A percentile compares a stretch with the other conserved stretches of the same genome.
Evolutionary conservation across 371 early-diverging fungal genomes (phyloP).

Genomic region (Mortierella sp.): DNA sequence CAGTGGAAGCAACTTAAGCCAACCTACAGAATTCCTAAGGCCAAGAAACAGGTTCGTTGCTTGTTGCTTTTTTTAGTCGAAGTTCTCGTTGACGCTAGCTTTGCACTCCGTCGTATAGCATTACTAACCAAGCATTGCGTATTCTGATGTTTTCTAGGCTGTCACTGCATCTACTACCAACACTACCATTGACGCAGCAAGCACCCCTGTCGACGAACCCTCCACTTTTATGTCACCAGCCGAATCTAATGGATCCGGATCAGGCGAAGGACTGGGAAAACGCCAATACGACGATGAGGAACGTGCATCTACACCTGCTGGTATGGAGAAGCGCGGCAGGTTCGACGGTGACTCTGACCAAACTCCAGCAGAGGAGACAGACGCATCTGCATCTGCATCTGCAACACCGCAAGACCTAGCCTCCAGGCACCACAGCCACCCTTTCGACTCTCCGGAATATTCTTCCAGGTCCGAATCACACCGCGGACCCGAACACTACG

Average conservation of each 20-base stretch:
- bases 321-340: slow-evolving; percentile 54
- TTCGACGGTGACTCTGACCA: slow-evolving; percentile 31
- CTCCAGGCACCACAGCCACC: slow-evolving; percentile 26
- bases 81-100: not conserved
- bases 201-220: slow-evolving; percentile 44
- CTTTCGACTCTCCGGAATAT: slow-evolving; percentile 45
- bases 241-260: slow-evolving; percentile 53
- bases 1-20: slow-evolving; percentile 69
- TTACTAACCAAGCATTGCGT: not conserved
- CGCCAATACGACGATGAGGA: slow-evolving; percentile 57
- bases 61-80: not conserved
- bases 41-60: slow-evolving; percentile 42
- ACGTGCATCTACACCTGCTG: slow-evolving; percentile 55
- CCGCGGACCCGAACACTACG: slow-evolving; percentile 38
- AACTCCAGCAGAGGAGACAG: slow-evolving; percentile 22
- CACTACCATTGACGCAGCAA: slow-evolving; percentile 19
- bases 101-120: not conserved
- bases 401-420: slow-evolving; percentile 12
- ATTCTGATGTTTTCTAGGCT: slow-evolving; percentile 6
- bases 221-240: slow-evolving; percentile 55
- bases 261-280: slow-evolving; percentile 44
- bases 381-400: not conserved
- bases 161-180: slow-evolving; percentile 13
- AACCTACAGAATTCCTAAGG: slow-evolving; percentile 75
- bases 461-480: slow-evolving; percentile 33